These are phyloP conservation scores for Aspergillus udagawae DNA, from an alignment of 2,329 filamentous ascomycete species.

Conservation along the genomic window DNA sequence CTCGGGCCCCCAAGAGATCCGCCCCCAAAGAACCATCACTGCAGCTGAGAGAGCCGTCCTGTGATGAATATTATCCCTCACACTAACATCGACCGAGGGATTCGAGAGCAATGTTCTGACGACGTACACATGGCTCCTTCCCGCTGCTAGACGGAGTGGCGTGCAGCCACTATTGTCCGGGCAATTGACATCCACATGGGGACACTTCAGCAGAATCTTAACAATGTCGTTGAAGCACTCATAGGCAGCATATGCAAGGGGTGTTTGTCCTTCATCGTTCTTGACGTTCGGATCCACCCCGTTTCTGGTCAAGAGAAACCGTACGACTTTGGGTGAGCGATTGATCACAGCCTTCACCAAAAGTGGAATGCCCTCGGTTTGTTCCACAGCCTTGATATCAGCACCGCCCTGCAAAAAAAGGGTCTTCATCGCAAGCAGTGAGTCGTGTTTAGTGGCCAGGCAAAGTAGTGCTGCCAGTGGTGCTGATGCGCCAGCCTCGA, in stretches of 20 bases:
- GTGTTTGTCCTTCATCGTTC: neutral
- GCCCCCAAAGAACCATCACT: neutral
- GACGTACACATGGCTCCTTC: neutral
- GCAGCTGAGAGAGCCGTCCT: neutral
- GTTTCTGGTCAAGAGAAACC: neutral
- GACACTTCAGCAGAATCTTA: neutral
- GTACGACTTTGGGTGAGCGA: neutral
- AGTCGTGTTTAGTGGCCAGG: neutral
- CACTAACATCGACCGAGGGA: neutral
- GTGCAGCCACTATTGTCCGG: neutral
- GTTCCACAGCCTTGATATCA: neutral
- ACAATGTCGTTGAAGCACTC: neutral
- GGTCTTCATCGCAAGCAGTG: neutral
- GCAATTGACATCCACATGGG: neutral
- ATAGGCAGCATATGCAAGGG: neutral
- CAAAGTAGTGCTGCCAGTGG: neutral
- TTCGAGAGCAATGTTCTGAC: neutral
- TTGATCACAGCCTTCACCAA: neutral
- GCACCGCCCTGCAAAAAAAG: neutral
- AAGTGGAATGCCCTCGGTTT: neutral
- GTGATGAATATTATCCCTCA: neutral
- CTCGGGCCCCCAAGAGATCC: neutral
- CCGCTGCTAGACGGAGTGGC: neutral
- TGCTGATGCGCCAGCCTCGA: neutral
- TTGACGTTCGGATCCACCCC: neutral